phyloP scores from a whole-genome alignment of 163 green algal species.

The Volvox carteri region DNA sequence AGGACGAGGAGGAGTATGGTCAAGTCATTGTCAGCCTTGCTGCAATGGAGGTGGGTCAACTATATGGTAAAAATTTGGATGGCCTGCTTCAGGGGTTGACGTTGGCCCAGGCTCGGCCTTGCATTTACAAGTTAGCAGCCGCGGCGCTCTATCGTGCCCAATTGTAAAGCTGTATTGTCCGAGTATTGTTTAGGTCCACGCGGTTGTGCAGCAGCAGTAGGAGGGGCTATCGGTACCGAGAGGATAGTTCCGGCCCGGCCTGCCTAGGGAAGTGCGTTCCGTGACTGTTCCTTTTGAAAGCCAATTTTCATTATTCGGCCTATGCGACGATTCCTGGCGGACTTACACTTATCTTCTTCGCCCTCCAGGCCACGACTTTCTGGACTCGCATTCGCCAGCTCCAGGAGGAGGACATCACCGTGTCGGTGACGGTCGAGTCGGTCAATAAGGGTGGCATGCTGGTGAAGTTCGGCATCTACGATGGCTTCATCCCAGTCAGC shows the following conservation, averaged over 20 bases:
- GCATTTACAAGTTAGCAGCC: not conserved
- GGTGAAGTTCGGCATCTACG: constrained; percentile 87
- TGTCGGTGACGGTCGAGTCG: constrained; percentile 73
- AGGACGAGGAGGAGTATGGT: constrained; percentile 82
- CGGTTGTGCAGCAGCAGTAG: no score
- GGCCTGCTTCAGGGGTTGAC: not conserved
- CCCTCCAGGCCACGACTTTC: constrained; percentile 66
- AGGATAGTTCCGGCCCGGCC: no score
- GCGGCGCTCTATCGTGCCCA: no score
- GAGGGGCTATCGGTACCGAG: no score
- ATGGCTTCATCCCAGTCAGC: constrained; percentile 93
- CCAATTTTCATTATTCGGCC: no score
- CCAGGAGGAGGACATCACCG: constrained; percentile 87
- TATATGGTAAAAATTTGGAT: not conserved
- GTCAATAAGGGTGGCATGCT: constrained; percentile 87
- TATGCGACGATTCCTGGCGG: no score
- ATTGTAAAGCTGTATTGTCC: no score
- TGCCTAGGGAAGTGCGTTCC: no score
- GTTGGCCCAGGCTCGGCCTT: not conserved
- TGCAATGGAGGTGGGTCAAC: constrained; percentile 79
- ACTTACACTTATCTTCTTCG: no score
- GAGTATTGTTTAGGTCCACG: no score
- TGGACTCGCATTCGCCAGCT: constrained; percentile 86
- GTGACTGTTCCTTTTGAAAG: no score
- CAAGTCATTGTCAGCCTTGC: constrained; percentile 88